phyloP scores from a whole-genome alignment of 129 eudicot genomes.

The Silybum marianum region DNA sequence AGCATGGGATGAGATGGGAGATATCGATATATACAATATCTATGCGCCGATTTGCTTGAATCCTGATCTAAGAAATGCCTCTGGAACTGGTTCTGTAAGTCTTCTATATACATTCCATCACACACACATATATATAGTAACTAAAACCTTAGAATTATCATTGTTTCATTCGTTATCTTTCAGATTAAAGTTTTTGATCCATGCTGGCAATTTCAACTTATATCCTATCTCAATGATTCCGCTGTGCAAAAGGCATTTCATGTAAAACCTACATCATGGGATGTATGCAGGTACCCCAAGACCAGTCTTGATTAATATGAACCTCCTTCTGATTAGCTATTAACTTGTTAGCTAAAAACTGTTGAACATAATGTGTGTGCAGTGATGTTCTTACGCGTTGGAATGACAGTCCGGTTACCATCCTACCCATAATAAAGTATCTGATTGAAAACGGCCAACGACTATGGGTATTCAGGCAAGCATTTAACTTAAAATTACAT shows the following conservation, averaged over 20 bases:
- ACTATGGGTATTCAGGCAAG: conserved; percentile 49
- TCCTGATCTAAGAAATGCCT: conserved; percentile 9
- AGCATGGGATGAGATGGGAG: not conserved
- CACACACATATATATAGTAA: not conserved
- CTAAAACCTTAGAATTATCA: not conserved
- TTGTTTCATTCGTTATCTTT: not conserved
- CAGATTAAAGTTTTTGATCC: conserved; percentile 37
- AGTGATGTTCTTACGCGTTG: conserved; percentile 32
- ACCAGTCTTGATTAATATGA: not conserved
- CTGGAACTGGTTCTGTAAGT: conserved; percentile 24
- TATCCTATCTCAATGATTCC: conserved; percentile 31
- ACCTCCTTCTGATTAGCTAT: not conserved
- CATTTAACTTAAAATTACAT: not conserved
- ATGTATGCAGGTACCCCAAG: conserved; percentile 23
- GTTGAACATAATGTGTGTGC: conserved; percentile 4
- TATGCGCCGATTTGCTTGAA: conserved; percentile 35
- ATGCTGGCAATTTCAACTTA: conserved; percentile 23
- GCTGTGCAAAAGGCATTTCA: conserved; percentile 41
- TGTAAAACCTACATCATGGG: conserved; percentile 39
- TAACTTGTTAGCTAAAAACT: not conserved
- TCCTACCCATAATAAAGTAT: conserved; percentile 41
- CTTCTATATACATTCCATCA: conserved; percentile 2
- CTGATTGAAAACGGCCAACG: conserved; percentile 38
- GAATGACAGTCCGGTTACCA: conserved; percentile 38
- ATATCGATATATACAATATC: conserved; percentile 36